These are phyloP conservation scores for Globisporangium cystogenes DNA, from an alignment of 352 stramenopile species.

Conservation along the genomic window DNA sequence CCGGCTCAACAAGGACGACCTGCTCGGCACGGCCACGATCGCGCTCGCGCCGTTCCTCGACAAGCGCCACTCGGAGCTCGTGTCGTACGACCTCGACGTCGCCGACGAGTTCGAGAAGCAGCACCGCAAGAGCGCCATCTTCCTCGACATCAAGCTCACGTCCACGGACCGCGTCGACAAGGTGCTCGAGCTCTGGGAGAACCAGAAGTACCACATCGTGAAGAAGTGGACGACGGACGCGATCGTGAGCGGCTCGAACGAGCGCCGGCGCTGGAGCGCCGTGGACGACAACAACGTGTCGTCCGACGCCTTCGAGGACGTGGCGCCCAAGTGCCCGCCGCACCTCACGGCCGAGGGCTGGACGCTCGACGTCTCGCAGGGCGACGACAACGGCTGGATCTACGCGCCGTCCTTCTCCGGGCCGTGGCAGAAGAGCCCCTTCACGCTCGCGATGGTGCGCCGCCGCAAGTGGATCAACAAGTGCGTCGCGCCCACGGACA, in stretches of 20 bases:
- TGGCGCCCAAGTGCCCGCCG: constrained; percentile 53
- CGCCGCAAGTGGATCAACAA: constrained; percentile 83
- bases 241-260: constrained; percentile 34
- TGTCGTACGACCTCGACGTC: constrained; percentile 55
- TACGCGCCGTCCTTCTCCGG: constrained; percentile 74
- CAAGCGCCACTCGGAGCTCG: constrained; percentile 34
- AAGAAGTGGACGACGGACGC: constrained; percentile 73
- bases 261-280: constrained; percentile 70
- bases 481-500: constrained; percentile 27
- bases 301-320: constrained; percentile 61
- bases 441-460: constrained; percentile 72
- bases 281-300: constrained; percentile 52
- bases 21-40: constrained; percentile 42
- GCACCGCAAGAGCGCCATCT: constrained; percentile 48
- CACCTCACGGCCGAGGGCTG: constrained; percentile 59
- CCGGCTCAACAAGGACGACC: constrained; percentile 51
- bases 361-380: constrained; percentile 69
- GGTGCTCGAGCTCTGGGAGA: constrained; percentile 80
- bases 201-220: constrained; percentile 73
- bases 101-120: constrained; percentile 50
- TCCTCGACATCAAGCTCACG: constrained; percentile 51
- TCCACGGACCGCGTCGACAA: constrained; percentile 48
- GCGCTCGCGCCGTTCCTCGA: constrained; percentile 48
- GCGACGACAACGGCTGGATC: constrained; percentile 82
- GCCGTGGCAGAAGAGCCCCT: constrained; percentile 70